Percentiles rank a stretch among this genome's conserved stretches.
phyloP scores from a whole-genome alignment of 2,329 filamentous ascomycete species.

The Neurospora crassa region DNA sequence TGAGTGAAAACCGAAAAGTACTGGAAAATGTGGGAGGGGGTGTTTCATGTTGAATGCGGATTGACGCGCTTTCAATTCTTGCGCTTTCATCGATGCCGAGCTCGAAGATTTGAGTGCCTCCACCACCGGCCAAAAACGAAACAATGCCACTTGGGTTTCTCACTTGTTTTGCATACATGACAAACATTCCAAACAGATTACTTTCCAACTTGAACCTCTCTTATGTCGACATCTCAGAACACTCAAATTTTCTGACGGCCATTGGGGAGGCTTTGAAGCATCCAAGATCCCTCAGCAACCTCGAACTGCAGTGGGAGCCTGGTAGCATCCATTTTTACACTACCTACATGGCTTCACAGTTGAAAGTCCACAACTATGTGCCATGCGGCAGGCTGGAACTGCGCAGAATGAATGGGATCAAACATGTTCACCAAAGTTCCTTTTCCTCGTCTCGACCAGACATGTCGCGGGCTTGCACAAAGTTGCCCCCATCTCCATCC shows the following conservation, averaged over 20 bases:
- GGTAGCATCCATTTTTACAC: no score
- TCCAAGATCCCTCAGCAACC: background rate
- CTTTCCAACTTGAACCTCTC: background rate
- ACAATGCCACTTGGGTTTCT: background rate
- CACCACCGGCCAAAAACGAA: background rate
- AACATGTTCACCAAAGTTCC: background rate
- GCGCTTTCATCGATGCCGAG: background rate
- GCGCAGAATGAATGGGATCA: background rate
- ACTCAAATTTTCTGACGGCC: background rate
- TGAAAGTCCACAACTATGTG: background rate
- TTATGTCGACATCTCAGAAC: no score
- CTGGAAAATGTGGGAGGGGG: background rate
- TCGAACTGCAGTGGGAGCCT: no score
- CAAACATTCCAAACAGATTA: background rate
- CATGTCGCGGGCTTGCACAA: background rate
- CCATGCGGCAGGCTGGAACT: background rate
- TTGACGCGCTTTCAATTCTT: background rate
- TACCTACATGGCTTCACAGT: background rate
- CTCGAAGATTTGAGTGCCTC: background rate
- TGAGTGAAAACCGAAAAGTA: no score
- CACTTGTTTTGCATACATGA: background rate
- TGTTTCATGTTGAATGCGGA: background rate
- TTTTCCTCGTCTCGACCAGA: background rate
- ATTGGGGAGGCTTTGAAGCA: background rate
- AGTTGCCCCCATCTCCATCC: background rate